Percentiles rank a stretch among this genome's conserved stretches.
Evolutionary conservation across 495 filamentous ascomycete species (phyloP).

Genomic region (Rhypophila decipiens): DNA sequence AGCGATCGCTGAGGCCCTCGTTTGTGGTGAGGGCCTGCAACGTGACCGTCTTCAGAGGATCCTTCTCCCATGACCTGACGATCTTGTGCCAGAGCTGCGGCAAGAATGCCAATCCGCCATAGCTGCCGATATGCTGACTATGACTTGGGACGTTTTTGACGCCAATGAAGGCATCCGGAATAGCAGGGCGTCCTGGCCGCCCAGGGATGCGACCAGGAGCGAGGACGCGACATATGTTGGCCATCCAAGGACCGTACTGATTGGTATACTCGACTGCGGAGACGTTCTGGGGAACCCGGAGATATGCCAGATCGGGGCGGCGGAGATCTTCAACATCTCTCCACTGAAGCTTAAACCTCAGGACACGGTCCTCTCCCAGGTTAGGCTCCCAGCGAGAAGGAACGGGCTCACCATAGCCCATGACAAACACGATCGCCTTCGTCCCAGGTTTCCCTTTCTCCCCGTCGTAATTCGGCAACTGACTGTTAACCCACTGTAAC

Average conservation of each 20-base stretch:
- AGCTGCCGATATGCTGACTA: conserved; percentile 4
- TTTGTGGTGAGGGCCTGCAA: not conserved
- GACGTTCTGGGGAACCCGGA: conserved; percentile 18
- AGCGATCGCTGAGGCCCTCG: conserved; percentile 6
- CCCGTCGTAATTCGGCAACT: no score
- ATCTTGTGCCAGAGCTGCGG: conserved; percentile 7
- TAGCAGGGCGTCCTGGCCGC: conserved; percentile 16
- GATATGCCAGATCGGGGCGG: conserved; percentile 21
- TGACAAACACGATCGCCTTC: no score
- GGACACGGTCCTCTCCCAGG: conserved; percentile 1
- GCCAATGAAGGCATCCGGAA: conserved; percentile 19
- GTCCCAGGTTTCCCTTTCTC: no score
- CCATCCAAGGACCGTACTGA: conserved; percentile 14
- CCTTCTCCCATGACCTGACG: not conserved
- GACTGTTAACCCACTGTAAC: conserved; percentile 11
- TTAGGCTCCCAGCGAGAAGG: conserved; percentile 16
- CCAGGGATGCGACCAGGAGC: conserved; percentile 9
- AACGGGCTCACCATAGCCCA: conserved; percentile 9
- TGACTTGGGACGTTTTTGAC: not conserved
- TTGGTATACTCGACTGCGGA: conserved; percentile 7
- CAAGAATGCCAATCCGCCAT: conserved; percentile 17
- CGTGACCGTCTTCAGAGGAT: not conserved
- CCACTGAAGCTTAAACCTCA: conserved; percentile 18
- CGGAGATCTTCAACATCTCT: conserved; percentile 1
- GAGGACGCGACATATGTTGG: conserved; percentile 14